Evolutionary conservation across 2,329 filamentous ascomycete species (phyloP).

Genomic region (Monilinia fructigena): DNA sequence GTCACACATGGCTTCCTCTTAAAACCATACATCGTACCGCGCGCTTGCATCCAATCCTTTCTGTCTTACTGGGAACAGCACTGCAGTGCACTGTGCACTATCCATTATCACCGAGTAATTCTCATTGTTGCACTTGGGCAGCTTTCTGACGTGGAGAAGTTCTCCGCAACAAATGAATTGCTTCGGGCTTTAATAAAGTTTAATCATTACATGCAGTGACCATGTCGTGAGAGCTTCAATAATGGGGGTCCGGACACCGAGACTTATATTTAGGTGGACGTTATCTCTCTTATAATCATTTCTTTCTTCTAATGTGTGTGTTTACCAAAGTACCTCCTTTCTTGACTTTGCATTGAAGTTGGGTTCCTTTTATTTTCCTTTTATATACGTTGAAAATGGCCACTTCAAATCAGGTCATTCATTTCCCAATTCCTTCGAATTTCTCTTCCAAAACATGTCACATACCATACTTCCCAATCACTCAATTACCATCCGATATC

Average conservation of each 20-base stretch:
- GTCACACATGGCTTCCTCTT: no score
- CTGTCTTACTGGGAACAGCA: neutral
- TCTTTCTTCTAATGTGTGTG: neutral
- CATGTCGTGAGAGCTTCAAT: neutral
- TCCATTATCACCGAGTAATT: no score
- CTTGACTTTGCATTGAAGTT: neutral
- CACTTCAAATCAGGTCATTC: neutral
- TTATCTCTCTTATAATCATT: neutral
- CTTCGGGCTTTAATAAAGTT: no score
- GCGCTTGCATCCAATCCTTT: conserved; percentile 5
- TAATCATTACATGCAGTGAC: no score
- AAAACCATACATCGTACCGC: neutral
- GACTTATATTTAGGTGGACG: neutral
- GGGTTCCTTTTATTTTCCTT: neutral
- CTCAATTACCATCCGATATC: conserved; percentile 11
- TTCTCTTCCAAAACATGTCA: neutral
- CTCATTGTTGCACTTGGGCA: no score
- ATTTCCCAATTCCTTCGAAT: neutral
- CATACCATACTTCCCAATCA: neutral
- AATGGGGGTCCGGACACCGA: neutral
- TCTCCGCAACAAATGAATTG: neutral
- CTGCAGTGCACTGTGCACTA: no score
- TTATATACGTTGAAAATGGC: neutral
- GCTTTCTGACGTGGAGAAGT: neutral
- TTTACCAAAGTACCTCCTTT: neutral